A percentile compares a stretch with the other conserved stretches of the same genome.
Conservation (phyloP, 306 rosid genomes). For the Senna tora region DNA sequence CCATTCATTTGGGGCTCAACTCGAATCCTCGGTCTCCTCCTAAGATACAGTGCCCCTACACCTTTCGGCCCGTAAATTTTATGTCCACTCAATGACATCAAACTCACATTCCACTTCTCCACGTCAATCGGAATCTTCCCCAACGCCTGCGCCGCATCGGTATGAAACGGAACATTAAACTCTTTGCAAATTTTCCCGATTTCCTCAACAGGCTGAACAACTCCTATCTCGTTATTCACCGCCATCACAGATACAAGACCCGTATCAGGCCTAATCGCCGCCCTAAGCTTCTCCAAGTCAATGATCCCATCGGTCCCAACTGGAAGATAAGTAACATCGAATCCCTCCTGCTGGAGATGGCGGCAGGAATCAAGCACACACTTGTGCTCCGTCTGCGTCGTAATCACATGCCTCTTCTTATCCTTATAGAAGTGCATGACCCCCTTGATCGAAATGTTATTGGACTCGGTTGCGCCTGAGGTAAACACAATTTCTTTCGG, state of each 20-base stretch:
- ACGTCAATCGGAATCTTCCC: constrained; percentile 88
- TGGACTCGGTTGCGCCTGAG: constrained; percentile 92
- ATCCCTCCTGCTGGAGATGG: constrained; percentile 92
- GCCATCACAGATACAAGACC: constrained; percentile 90
- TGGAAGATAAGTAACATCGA: constrained; percentile 73
- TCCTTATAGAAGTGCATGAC: constrained; percentile 83
- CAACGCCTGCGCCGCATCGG: constrained; percentile 95
- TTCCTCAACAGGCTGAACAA: constrained; percentile 84
- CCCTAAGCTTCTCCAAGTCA: constrained; percentile 66
- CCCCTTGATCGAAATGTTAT: constrained; percentile 82
- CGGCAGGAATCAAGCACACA: constrained; percentile 95
- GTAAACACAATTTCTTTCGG: constrained; percentile 84
- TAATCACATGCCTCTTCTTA: constrained; percentile 78
- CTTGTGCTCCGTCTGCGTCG: constrained; percentile 97
- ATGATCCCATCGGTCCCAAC: constrained; percentile 76
- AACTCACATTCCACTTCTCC: constrained; percentile 91
- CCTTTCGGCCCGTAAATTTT: constrained; percentile 90
- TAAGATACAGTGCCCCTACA: constrained; percentile 78
- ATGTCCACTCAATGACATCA: constrained; percentile 91
- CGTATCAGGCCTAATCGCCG: constrained; percentile 76
- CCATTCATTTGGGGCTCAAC: constrained; percentile 99
- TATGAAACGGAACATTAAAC: constrained; percentile 74
- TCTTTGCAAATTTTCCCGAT: constrained; percentile 85
- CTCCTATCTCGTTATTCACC: constrained; percentile 96
- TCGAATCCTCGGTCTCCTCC: constrained; percentile 90